Percentiles rank a stretch among this genome's conserved stretches.
Evolutionary conservation across 257 asterid genomes (phyloP).

Genomic region (Linderniella brevidens): DNA sequence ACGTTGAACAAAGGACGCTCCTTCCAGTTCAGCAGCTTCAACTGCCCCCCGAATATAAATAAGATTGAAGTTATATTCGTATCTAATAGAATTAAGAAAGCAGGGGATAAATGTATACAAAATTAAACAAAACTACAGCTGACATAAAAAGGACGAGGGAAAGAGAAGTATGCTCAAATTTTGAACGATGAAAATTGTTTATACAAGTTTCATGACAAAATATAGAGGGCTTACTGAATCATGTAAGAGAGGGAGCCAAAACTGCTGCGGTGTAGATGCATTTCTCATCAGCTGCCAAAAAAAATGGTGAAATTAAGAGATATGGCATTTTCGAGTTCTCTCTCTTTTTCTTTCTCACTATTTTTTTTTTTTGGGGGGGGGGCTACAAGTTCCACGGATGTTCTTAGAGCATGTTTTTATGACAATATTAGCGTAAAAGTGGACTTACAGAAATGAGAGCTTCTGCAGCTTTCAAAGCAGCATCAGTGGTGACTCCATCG

Average conservation of each 20-base stretch:
- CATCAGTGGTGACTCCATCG: constrained; percentile 37
- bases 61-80: not conserved
- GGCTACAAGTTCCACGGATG: too few relatives aligned
- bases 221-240: constrained; percentile 48
- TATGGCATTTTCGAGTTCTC: not conserved
- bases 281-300: constrained; percentile 76
- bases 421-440: not conserved
- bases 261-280: constrained; percentile 81
- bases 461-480: constrained; percentile 67
- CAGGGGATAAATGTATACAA: not conserved
- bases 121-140: not conserved
- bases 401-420: too few relatives aligned
- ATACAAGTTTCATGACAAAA: constrained; percentile 4
- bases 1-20: constrained; percentile 52
- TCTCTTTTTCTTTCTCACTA: too few relatives aligned
- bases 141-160: too few relatives aligned
- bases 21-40: constrained; percentile 66
- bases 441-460: constrained; percentile 57
- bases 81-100: not conserved
- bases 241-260: constrained; percentile 76
- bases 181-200: too few relatives aligned
- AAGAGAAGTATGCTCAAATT: too few relatives aligned
- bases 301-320: not conserved
- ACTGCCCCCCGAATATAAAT: constrained; percentile 32
- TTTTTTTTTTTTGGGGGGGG: too few relatives aligned